phyloP scores from a whole-genome alignment of 768 basidiomycete genomes.

The Infundibulicybe gibba region DNA sequence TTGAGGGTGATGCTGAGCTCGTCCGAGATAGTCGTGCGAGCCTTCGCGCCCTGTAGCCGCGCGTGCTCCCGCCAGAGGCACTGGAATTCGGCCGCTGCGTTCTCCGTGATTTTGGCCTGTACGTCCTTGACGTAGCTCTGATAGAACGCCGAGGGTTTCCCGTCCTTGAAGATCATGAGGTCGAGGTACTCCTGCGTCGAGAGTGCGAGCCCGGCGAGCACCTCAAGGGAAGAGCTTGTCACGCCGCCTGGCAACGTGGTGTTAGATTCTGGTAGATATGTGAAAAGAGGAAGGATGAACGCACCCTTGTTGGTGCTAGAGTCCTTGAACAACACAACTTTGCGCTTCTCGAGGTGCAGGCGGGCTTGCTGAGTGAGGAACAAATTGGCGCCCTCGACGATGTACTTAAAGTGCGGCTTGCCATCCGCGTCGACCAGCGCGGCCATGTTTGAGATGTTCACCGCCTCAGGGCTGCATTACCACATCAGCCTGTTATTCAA shows the following conservation, averaged over 20 bases:
- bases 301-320: conserved; percentile 95
- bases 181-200: conserved; percentile 87
- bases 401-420: conserved; percentile 96
- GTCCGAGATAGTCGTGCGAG: conserved; percentile 92
- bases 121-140: conserved; percentile 90
- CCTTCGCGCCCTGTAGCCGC: conserved; percentile 75
- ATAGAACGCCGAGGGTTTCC: conserved; percentile 85
- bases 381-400: conserved; percentile 95
- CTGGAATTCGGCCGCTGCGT: conserved; percentile 85
- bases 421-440: conserved; percentile 88
- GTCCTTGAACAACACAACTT: conserved; percentile 91
- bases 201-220: conserved; percentile 93
- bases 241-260: conserved; percentile 74
- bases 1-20: conserved; percentile 89
- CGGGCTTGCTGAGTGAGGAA: conserved; percentile 97
- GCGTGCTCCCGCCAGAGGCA: conserved; percentile 93
- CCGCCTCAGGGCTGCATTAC: conserved; percentile 71
- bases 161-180: conserved; percentile 92
- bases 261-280: background rate
- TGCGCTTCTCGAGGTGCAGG: conserved; percentile 90
- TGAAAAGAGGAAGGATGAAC: conserved; percentile 1
- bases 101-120: conserved; percentile 85
- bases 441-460: conserved; percentile 95
- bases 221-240: conserved; percentile 93
- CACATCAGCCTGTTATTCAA: background rate